Percentiles rank a stretch among this genome's conserved stretches.
Evolutionary conservation across 2,329 filamentous ascomycete genomes (phyloP).

Genomic region (Hypoxylon sp.): DNA sequence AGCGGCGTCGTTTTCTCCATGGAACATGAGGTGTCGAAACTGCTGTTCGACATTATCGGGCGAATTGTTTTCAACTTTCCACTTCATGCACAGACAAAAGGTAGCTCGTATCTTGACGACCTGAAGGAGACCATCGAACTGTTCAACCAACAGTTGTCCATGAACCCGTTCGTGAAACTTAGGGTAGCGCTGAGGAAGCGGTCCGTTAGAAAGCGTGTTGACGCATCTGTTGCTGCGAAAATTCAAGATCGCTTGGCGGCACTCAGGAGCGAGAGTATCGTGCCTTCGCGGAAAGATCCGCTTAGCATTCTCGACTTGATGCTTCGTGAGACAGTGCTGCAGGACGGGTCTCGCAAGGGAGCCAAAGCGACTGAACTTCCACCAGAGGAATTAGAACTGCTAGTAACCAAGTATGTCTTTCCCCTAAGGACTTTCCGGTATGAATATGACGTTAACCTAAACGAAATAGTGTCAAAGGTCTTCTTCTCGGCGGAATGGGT

Average conservation of each 20-base stretch:
- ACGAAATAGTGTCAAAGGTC: slow-evolving; percentile 41
- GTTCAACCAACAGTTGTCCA: slow-evolving; percentile 48
- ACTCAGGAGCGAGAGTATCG: slow-evolving; percentile 31
- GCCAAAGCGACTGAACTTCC: slow-evolving; percentile 32
- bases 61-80: slow-evolving; percentile 20
- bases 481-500: slow-evolving; percentile 50
- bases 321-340: slow-evolving; percentile 37
- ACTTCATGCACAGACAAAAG: slow-evolving; percentile 16
- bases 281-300: slow-evolving; percentile 36
- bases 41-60: slow-evolving; percentile 20
- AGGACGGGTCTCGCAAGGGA: slow-evolving; percentile 16
- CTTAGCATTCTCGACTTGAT: slow-evolving; percentile 41
- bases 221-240: slow-evolving; percentile 25
- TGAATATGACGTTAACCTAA: not conserved
- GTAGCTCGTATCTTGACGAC: slow-evolving; percentile 45
- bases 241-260: slow-evolving; percentile 30
- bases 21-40: slow-evolving; percentile 14
- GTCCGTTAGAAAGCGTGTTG: slow-evolving; percentile 25
- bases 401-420: slow-evolving; percentile 44
- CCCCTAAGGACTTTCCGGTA: not conserved
- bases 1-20: slow-evolving; percentile 25
- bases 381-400: slow-evolving; percentile 22
- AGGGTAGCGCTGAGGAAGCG: slow-evolving; percentile 40
- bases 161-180: slow-evolving; percentile 48
- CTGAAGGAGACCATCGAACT: slow-evolving; percentile 44